Evolutionary conservation across 2,329 filamentous ascomycete species (phyloP).

Genomic region (Ceratocystis destructans): DNA sequence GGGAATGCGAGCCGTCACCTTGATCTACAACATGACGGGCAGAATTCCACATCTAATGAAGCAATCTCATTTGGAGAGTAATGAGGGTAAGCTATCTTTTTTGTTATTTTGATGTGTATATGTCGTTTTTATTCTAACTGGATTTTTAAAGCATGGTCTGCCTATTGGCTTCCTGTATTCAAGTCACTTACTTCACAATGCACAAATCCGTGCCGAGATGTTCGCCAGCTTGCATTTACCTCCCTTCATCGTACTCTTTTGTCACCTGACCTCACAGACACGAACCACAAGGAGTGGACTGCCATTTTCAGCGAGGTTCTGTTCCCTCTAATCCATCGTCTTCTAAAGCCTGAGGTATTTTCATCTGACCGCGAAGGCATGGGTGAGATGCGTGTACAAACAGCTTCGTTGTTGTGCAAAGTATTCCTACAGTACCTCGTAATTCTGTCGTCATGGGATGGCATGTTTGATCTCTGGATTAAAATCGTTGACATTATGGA

Average conservation of each 20-base stretch:
- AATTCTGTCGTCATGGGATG: slow-evolving; percentile 68
- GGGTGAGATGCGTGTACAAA: slow-evolving; percentile 87
- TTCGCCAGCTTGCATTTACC: slow-evolving; percentile 76
- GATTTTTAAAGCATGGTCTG: slow-evolving; percentile 61
- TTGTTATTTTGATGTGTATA: background rate
- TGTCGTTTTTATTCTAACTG: background rate
- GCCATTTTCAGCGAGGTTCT: slow-evolving; percentile 89
- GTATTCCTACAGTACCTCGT: slow-evolving; percentile 92
- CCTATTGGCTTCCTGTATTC: slow-evolving; percentile 95
- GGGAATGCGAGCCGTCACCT: slow-evolving; percentile 65
- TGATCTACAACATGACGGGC: slow-evolving; percentile 68
- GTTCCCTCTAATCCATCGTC: slow-evolving; percentile 73
- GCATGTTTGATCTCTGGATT: slow-evolving; percentile 83
- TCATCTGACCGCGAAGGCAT: slow-evolving; percentile 83
- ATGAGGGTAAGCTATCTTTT: slow-evolving; percentile 48
- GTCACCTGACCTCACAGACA: slow-evolving; percentile 69
- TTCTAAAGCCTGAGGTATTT: slow-evolving; percentile 90
- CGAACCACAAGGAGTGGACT: slow-evolving; percentile 80
- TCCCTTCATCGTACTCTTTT: slow-evolving; percentile 75
- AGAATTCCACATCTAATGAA: slow-evolving; percentile 78
- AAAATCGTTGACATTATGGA: slow-evolving; percentile 91
- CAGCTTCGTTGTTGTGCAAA: slow-evolving; percentile 81
- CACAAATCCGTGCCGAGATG: slow-evolving; percentile 85
- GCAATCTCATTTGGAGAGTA: slow-evolving; percentile 81
- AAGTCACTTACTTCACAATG: slow-evolving; percentile 78